Percentiles rank a stretch among this genome's conserved stretches.
These are phyloP conservation scores for Teratosphaeria destructans DNA, from an alignment of 2,329 filamentous ascomycete genomes.

Conservation along the genomic window DNA sequence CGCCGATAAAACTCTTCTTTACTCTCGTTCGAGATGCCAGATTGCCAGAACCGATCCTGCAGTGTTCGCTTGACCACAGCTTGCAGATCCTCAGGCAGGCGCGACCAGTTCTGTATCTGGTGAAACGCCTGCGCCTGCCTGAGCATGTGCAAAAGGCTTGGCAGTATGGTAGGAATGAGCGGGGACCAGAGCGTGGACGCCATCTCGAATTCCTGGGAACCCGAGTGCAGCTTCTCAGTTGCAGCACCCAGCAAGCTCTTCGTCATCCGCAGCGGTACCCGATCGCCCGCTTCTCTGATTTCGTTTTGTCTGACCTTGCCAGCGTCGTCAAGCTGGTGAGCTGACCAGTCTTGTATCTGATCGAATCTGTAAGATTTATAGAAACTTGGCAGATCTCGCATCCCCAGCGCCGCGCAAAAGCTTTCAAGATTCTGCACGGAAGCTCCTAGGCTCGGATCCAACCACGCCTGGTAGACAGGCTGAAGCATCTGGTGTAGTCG, in stretches of 20 bases:
- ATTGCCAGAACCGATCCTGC: constrained; percentile 96
- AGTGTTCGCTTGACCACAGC: constrained; percentile 70
- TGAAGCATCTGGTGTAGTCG: constrained; percentile 68
- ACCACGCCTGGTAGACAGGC: constrained; percentile 76
- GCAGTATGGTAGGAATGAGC: constrained; percentile 70
- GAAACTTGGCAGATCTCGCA: constrained; percentile 74
- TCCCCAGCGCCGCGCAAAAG: constrained; percentile 69
- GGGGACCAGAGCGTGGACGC: constrained; percentile 79
- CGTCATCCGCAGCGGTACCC: constrained; percentile 71
- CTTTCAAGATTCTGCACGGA: constrained; percentile 63
- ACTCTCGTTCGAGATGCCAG: constrained; percentile 88
- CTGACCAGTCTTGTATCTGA: constrained; percentile 72
- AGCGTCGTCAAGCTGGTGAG: constrained; percentile 63
- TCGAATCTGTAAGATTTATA: constrained; percentile 63
- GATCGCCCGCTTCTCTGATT: constrained; percentile 63
- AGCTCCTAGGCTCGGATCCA: constrained; percentile 55
- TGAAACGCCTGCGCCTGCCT: constrained; percentile 87
- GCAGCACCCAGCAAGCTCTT: constrained; percentile 90
- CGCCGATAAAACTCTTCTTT: constrained; percentile 94
- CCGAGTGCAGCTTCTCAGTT: constrained; percentile 75
- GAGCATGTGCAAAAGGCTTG: constrained; percentile 73
- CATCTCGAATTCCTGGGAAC: constrained; percentile 60
- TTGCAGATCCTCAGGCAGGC: constrained; percentile 64
- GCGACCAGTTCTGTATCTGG: constrained; percentile 73
- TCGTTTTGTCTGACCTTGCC: constrained; percentile 69